phyloP scores from a whole-genome alignment of 2,329 filamentous ascomycete genomes.

The Pseudogymnoascus sp. region DNA sequence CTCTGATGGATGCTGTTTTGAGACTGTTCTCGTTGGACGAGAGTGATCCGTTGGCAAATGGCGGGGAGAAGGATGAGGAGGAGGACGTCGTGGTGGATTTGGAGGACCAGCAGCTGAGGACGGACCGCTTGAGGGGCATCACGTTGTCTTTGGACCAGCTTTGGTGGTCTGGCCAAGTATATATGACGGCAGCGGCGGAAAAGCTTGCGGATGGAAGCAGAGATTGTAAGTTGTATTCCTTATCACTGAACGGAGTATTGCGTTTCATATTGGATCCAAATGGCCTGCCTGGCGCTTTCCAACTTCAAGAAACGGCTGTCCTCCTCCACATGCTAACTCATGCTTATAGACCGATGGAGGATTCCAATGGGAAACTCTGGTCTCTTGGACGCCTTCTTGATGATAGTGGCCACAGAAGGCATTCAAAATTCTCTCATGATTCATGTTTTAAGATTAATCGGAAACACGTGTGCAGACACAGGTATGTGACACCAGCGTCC shows the following conservation, averaged over 20 bases:
- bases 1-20: slow-evolving; percentile 6
- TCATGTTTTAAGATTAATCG: slow-evolving; percentile 49
- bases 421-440: slow-evolving; percentile 39
- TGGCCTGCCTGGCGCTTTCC: background rate
- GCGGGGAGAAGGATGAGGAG: slow-evolving; percentile 16
- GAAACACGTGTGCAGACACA: slow-evolving; percentile 56
- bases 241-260: background rate
- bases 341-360: slow-evolving; percentile 44
- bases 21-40: slow-evolving; percentile 17
- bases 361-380: slow-evolving; percentile 49
- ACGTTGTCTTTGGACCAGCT: slow-evolving; percentile 27
- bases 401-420: slow-evolving; percentile 33
- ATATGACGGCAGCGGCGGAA: slow-evolving; percentile 41
- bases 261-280: background rate
- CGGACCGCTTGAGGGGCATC: slow-evolving; percentile 20
- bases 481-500: slow-evolving; percentile 28
- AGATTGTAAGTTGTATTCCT: slow-evolving; percentile 38
- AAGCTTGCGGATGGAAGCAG: slow-evolving; percentile 48
- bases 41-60: slow-evolving; percentile 9
- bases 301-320: background rate
- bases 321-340: slow-evolving; percentile 14
- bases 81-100: slow-evolving; percentile 21
- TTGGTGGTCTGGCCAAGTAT: slow-evolving; percentile 33
- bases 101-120: slow-evolving; percentile 23
- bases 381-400: slow-evolving; percentile 48